Base-by-base conservation (phyloP, 2,329 filamentous ascomycete genomes). In the Zasmidium citrigriseum region DNA sequence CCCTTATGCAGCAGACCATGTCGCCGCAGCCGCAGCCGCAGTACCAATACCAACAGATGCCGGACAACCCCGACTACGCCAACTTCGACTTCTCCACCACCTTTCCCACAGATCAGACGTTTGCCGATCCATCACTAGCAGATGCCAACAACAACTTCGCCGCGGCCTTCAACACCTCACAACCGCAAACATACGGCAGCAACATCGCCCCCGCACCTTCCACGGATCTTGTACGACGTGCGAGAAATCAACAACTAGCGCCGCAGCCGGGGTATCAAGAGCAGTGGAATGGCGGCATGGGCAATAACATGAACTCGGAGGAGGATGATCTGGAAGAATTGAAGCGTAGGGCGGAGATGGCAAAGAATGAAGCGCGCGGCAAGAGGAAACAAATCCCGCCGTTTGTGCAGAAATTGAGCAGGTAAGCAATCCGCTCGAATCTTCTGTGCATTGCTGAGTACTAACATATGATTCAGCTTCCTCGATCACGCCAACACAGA, bases 361-460 rank as follows among this genome's bases (percentile, higher is more conserved):
- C 92, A 9, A 96, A 96, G 79, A 86, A 88, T 71, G 95, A 98
- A 58, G 89, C 93, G 0, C 89, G 93, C 72, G 84, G 88, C 16
- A 98, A 96, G 76, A 83, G 93, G 68, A 98, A 98, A 76, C 90
- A 96, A 70, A 98, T 99, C 11, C 93, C 95, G 0, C 93, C 95
- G 0, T 99, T 99, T 79, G 93, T 99, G 46, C 93, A 97, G 75
- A 99, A 99, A 73, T 78, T 99, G 55, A 96, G 92, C 86, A 98
- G 93, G 93, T 96, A 80, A 78, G 85, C 70, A 46, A 52, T 52
- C 2, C 23, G 54, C 67, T 69, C 57, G 9, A 46, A 18, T 20
- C 48, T 34, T 49, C 63, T 61, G 50, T 65, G 21, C 52, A n/a
- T 65, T 54, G 10, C 9, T n/a, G 22, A 46, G 22, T 54, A 21